phyloP scores from a whole-genome alignment of 2,329 filamentous ascomycete species.

The Hypocrella siamensis region DNA sequence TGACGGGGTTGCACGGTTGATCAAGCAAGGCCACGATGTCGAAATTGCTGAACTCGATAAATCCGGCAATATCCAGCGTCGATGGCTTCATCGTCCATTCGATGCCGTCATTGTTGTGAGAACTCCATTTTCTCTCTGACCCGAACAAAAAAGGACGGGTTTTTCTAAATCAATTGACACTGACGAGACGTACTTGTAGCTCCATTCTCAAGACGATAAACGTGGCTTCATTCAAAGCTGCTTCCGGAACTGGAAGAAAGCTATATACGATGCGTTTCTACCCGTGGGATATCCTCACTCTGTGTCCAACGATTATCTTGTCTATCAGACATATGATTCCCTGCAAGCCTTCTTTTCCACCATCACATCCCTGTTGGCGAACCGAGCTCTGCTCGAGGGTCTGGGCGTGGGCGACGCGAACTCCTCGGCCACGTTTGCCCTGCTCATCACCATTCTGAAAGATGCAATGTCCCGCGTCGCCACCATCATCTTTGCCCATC shows the following conservation, averaged over 20 bases:
- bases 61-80: conserved; percentile 17
- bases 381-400: conserved; percentile 61
- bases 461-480: conserved; percentile 68
- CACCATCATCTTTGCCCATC: conserved; percentile 75
- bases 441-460: conserved; percentile 71
- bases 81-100: conserved; percentile 16
- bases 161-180: background rate
- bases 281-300: conserved; percentile 80
- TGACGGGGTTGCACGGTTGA: conserved; percentile 9
- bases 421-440: conserved; percentile 63
- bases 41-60: conserved; percentile 22
- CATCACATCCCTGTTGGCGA: conserved; percentile 66
- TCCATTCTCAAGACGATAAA: conserved; percentile 8
- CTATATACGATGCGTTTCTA: conserved; percentile 55
- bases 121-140: background rate
- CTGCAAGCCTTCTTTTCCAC: conserved; percentile 74
- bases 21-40: conserved; percentile 11
- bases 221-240: conserved; percentile 13
- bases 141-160: background rate
- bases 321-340: conserved; percentile 58
- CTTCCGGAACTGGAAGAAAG: conserved; percentile 20
- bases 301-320: conserved; percentile 70
- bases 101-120: conserved; percentile 13
- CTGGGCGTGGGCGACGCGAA: conserved; percentile 72
- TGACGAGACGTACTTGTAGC: conserved; percentile 7